Conservation (phyloP, 352 stramenopile species). For the Blastocystis sp. region DNA sequence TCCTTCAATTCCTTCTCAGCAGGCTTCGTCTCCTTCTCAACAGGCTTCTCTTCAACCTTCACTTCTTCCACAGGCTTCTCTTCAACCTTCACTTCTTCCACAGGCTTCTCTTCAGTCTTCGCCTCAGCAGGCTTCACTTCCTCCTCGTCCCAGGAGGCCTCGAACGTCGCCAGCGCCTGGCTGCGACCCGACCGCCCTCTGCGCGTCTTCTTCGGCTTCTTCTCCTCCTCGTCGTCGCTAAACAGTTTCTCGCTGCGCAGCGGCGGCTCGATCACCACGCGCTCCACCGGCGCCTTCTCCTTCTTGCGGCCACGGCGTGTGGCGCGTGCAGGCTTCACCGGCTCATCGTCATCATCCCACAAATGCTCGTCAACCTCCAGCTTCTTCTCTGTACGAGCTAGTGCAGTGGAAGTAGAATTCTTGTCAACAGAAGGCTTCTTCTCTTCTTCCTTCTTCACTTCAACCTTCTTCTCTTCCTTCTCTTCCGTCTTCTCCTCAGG, state of each 20-base stretch:
- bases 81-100: neutral
- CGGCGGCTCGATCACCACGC: no score
- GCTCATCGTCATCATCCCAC: constrained; percentile 57
- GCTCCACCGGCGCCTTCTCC: neutral
- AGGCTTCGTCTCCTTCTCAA: no score
- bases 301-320: neutral
- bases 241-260: neutral
- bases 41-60: no score
- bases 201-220: neutral
- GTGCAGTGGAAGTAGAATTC: constrained; percentile 26
- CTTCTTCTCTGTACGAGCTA: constrained; percentile 49
- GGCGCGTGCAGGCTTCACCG: neutral
- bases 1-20: neutral
- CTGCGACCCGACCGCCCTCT: neutral
- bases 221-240: constrained; percentile 7
- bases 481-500: no score
- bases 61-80: neutral
- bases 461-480: no score
- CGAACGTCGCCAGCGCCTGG: constrained; percentile 11
- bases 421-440: neutral
- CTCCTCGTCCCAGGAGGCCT: constrained; percentile 20
- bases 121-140: constrained; percentile 5
- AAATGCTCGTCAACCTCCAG: constrained; percentile 49
- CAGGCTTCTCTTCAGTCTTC: neutral
- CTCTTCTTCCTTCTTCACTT: neutral